phyloP scores from a whole-genome alignment of 441 rosid species.

The Francoa sonchifolia region DNA sequence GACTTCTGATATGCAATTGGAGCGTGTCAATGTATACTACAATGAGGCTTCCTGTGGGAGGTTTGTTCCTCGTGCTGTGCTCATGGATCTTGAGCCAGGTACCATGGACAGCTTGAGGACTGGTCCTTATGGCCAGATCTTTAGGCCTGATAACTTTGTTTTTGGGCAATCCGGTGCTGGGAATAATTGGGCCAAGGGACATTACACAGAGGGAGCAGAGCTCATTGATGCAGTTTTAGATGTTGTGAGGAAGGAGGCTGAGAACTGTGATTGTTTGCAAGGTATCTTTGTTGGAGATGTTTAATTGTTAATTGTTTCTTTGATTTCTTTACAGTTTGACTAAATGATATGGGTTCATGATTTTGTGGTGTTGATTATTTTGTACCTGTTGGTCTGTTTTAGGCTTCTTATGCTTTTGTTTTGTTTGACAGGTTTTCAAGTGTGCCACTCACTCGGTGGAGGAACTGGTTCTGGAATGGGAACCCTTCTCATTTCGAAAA shows the following conservation, averaged over 20 bases:
- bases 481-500: constrained; percentile 30
- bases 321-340: not conserved
- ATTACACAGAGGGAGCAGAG: constrained; percentile 17
- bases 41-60: constrained; percentile 25
- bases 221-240: constrained; percentile 16
- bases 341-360: no score
- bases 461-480: constrained; percentile 52
- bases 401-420: not conserved
- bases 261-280: constrained; percentile 26
- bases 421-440: constrained; percentile 21
- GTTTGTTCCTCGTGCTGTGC: constrained; percentile 13
- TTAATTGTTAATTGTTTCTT: not conserved
- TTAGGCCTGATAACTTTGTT: no score
- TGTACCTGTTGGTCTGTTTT: not conserved
- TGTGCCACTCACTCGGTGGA: constrained; percentile 33
- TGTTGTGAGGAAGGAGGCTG: constrained; percentile 18
- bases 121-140: constrained; percentile 14
- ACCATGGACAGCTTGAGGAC: constrained; percentile 17
- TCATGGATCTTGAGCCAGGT: constrained; percentile 17
- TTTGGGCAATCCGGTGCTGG: no score
- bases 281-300: constrained; percentile 10
- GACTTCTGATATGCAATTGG: constrained; percentile 23
- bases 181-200: no score
- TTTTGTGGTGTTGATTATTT: not conserved
- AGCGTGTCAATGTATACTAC: constrained; percentile 28